These are phyloP conservation scores for Ceratocystiopsis sp. DNA, from an alignment of 2,329 filamentous ascomycete genomes.

Conservation along the genomic window DNA sequence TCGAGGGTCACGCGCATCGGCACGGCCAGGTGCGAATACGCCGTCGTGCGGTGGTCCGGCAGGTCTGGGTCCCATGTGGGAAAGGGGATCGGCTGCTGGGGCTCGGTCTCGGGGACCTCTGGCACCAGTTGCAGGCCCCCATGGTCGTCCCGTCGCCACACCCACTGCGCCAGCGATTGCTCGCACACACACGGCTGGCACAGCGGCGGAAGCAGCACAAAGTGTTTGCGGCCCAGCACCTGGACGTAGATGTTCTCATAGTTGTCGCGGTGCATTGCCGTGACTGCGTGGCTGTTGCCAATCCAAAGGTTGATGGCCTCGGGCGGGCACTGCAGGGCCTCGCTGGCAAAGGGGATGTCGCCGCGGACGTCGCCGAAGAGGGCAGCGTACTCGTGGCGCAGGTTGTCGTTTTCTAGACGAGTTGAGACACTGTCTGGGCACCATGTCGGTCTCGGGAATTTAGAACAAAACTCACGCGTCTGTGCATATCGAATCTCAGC, in stretches of 20 bases:
- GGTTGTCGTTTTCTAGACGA: constrained; percentile 56
- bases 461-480: constrained; percentile 36
- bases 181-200: constrained; percentile 56
- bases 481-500: constrained; percentile 54
- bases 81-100: constrained; percentile 33
- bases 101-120: constrained; percentile 6
- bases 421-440: not conserved
- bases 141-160: constrained; percentile 30
- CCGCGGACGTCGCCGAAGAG: constrained; percentile 46
- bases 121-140: constrained; percentile 13
- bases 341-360: constrained; percentile 53
- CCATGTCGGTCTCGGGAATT: too few species aligned
- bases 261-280: constrained; percentile 64
- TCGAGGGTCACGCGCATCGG: constrained; percentile 52
- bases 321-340: constrained; percentile 46
- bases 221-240: constrained; percentile 55
- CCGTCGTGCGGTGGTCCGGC: constrained; percentile 30
- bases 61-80: constrained; percentile 59
- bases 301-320: constrained; percentile 78
- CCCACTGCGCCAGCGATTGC: constrained; percentile 34
- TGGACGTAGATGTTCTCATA: constrained; percentile 80
- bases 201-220: constrained; percentile 55
- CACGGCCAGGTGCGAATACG: constrained; percentile 39
- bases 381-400: constrained; percentile 51
- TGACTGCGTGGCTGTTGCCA: constrained; percentile 52